Base-by-base conservation (phyloP, 352 stramenopile genomes). In the Globisporangium parvum region DNA sequence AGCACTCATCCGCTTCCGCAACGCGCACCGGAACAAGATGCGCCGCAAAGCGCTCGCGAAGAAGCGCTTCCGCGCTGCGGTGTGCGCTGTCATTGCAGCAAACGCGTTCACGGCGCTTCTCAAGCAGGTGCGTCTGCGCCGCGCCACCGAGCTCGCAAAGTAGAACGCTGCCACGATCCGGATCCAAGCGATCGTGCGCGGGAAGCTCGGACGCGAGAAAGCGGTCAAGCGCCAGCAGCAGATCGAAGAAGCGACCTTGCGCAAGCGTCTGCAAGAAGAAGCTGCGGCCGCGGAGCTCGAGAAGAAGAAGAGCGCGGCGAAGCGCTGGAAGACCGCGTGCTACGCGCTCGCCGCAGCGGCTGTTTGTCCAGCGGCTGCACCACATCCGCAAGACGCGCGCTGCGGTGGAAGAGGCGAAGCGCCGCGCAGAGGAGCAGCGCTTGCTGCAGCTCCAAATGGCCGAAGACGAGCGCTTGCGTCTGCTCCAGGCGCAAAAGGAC, bases 111-210 rank as follows among this genome's bases (percentile, higher is more conserved):
- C 79, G 52, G 73, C 73, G 20, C 56, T 95, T 26, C 60, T 93
- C 52, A 47, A 69, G 24, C 55, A 73, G 28, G 75, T 70, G 40
- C 77, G 81, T 31, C 57, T 70, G n/a, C 78, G 77, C 21, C 75
- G 87, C 45, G 62, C 65, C 24, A 52, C 50, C 23, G 57, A 83
- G 46, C 57, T 72, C 46, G 65, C 64, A 1, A 63, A 69, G n/a
- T 62, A 86, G 52, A 77, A 82, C 47, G 57, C 57, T 18, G 82
- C 85, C 1, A 77, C 82, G 20, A 67, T 85, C 49, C 74, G 80
- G 68, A 88, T 95, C 48, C 84, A 93, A 53, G 62, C 81, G 20
- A 83, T 95, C 49, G 85, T 92, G 40, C 85, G 85, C n/a, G 82
- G 82, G 49, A 87, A 86, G 52, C 65, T 95, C 15, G 85, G 82